A percentile compares a stretch with the other conserved stretches of the same genome.
Evolutionary conservation across 768 basidiomycete genomes (phyloP).

Genomic region (Amanita subjunquillea): DNA sequence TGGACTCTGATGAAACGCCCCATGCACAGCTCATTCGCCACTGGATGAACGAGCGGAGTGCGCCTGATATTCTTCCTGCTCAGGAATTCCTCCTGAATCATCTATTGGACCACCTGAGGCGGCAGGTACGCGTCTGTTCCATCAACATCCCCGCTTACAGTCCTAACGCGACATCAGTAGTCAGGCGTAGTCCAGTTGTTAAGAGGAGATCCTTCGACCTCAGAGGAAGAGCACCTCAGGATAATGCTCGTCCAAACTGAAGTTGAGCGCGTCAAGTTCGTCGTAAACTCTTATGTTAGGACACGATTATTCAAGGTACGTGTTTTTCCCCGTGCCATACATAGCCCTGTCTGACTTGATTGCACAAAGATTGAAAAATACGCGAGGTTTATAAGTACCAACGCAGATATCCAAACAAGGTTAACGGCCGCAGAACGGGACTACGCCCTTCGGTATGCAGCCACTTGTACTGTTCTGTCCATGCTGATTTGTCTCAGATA

Average conservation of each 20-base stretch:
- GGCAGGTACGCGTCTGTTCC: conserved; percentile 46
- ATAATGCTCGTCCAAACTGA: conserved; percentile 93
- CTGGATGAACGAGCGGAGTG: conserved; percentile 81
- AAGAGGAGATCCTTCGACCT: conserved; percentile 71
- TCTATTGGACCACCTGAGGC: conserved; percentile 66
- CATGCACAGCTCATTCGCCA: conserved; percentile 65
- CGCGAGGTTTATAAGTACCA: conserved; percentile 67
- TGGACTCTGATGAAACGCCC: conserved; percentile 37
- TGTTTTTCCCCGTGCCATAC: conserved; percentile 3
- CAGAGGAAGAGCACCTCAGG: conserved; percentile 88
- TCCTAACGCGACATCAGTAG: conserved; percentile 27
- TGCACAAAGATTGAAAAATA: conserved; percentile 71
- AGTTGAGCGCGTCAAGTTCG: conserved; percentile 88
- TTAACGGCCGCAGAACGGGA: conserved; percentile 78
- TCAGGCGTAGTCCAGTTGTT: conserved; percentile 69
- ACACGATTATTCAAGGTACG: conserved; percentile 77
- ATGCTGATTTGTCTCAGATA: conserved; percentile 35
- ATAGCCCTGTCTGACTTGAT: background rate
- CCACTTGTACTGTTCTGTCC: background rate
- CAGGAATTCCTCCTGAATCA: conserved; percentile 58
- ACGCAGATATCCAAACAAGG: conserved; percentile 62
- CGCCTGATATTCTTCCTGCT: conserved; percentile 69
- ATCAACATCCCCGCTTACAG: conserved; percentile 2
- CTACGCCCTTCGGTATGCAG: conserved; percentile 59
- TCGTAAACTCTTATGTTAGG: conserved; percentile 82